Percentiles rank a stretch among this genome's conserved stretches.
Evolutionary conservation across 2,329 filamentous ascomycete genomes (phyloP).

Genomic region (Grosmannia serpens): DNA sequence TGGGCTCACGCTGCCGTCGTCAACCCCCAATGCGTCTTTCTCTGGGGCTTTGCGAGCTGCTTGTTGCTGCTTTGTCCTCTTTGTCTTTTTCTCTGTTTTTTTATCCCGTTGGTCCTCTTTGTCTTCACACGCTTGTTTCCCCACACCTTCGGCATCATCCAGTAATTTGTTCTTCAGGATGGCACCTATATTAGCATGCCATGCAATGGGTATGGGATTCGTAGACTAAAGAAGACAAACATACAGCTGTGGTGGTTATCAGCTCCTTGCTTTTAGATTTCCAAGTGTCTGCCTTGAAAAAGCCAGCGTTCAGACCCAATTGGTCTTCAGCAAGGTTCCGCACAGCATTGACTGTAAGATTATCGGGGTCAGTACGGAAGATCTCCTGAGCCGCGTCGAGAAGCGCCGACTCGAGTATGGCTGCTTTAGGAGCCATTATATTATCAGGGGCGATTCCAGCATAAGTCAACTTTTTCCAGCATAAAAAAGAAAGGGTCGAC

Average conservation of each 20-base stretch:
- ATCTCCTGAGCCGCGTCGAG: conserved; percentile 33
- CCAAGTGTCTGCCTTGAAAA: conserved; percentile 40
- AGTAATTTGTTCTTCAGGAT: conserved; percentile 5
- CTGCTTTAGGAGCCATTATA: conserved; percentile 28
- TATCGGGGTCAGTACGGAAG: conserved; percentile 30
- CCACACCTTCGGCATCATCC: background rate
- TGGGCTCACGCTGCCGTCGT: background rate
- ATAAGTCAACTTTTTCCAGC: background rate
- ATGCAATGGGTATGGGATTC: background rate
- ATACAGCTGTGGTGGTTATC: conserved; percentile 44
- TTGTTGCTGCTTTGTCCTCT: conserved; percentile 13
- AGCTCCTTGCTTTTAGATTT: conserved; percentile 46
- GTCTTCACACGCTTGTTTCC: conserved; percentile 2
- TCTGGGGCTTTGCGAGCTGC: conserved; percentile 5
- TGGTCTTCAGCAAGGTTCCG: conserved; percentile 40
- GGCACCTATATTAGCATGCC: background rate
- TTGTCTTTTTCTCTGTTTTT: background rate
- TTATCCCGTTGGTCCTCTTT: background rate
- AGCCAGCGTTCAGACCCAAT: conserved; percentile 35
- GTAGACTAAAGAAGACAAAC: conserved; percentile 14
- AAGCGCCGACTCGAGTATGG: conserved; percentile 34
- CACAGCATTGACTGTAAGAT: conserved; percentile 45
- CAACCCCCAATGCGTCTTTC: conserved; percentile 2
- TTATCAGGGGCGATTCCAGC: background rate
- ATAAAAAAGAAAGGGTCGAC: background rate